Evolutionary conservation across 163 green algal species (phyloP).

Genomic region (Coccomyxa subellipsoidea): DNA sequence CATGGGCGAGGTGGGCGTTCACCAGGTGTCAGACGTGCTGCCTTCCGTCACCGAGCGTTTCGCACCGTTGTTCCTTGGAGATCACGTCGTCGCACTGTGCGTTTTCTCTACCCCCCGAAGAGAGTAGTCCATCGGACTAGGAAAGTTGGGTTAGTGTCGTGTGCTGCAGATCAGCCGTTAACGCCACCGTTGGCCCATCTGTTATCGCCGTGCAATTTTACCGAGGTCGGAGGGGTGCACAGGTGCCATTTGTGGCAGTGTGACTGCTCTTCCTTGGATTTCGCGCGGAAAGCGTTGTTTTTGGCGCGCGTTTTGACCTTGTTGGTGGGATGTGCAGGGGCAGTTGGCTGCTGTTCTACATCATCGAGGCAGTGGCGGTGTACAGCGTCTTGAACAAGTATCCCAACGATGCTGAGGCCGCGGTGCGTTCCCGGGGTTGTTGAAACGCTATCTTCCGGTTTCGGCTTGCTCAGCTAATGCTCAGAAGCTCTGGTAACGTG

Average conservation of each 20-base stretch:
- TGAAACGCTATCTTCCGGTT: no score
- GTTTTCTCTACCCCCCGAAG: no score
- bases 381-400: slow-evolving; percentile 47
- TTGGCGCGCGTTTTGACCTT: not conserved
- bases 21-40: slow-evolving; percentile 13
- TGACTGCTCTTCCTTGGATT: not conserved
- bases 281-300: slow-evolving; percentile 1
- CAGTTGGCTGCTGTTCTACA: slow-evolving; percentile 52
- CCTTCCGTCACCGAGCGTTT: slow-evolving; percentile 16
- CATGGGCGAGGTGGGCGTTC: slow-evolving; percentile 11
- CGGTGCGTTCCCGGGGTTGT: not conserved
- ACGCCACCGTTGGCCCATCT: no score
- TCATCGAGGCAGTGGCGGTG: slow-evolving; percentile 55
- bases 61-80: slow-evolving; percentile 47
- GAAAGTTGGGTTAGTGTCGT: no score
- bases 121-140: no score
- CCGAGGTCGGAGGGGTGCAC: no score
- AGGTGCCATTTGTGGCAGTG: not conserved
- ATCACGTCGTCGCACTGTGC: slow-evolving; percentile 59
- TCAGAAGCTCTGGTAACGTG: no score
- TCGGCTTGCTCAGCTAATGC: no score
- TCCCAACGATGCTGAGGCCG: slow-evolving; percentile 34
- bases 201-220: not conserved
- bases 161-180: no score
- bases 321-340: slow-evolving; percentile 26